These are phyloP conservation scores for Xylariomycetidae sp. DNA, from an alignment of 2,329 filamentous ascomycete species.

Conservation along the genomic window DNA sequence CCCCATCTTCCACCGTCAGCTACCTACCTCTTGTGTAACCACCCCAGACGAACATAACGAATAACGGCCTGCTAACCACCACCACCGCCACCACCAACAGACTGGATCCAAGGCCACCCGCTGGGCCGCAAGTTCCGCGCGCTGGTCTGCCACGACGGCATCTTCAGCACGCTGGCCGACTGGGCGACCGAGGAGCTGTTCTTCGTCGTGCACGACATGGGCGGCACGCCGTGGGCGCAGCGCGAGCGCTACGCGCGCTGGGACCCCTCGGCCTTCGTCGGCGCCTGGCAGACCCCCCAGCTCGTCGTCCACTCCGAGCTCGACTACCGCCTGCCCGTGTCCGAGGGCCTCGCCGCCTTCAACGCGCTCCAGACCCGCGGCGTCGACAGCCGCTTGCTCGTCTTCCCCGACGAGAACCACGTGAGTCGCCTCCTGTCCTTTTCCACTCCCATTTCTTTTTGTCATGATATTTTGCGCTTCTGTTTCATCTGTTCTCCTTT, in stretches of 20 bases:
- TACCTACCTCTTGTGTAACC: constrained; percentile 24
- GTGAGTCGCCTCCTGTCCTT: constrained; percentile 25
- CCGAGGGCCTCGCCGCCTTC: constrained; percentile 79
- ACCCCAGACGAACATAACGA: background rate
- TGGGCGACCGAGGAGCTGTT: constrained; percentile 64
- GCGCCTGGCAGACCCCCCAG: constrained; percentile 79
- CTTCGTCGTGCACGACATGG: constrained; percentile 64
- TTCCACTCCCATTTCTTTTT: too few species aligned
- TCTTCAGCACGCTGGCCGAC: constrained; percentile 65
- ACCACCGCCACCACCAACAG: constrained; percentile 32
- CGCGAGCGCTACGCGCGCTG: constrained; percentile 60
- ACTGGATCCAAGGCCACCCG: constrained; percentile 86
- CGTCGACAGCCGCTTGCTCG: constrained; percentile 71
- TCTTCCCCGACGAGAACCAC: constrained; percentile 71
- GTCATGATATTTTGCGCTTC: constrained; percentile 45
- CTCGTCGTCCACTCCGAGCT: constrained; percentile 83
- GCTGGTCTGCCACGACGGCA: constrained; percentile 81
- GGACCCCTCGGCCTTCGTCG: constrained; percentile 58
- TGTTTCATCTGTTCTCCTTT: background rate
- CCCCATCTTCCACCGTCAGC: constrained; percentile 3
- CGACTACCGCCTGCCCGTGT: constrained; percentile 81
- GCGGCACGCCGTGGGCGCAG: constrained; percentile 55
- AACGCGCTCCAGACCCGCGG: constrained; percentile 73
- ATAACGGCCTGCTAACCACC: background rate
- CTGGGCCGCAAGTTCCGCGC: constrained; percentile 82